Base-by-base conservation (phyloP, 108 stramenopile species). In the Pseudonitzschia multiseries region DNA sequence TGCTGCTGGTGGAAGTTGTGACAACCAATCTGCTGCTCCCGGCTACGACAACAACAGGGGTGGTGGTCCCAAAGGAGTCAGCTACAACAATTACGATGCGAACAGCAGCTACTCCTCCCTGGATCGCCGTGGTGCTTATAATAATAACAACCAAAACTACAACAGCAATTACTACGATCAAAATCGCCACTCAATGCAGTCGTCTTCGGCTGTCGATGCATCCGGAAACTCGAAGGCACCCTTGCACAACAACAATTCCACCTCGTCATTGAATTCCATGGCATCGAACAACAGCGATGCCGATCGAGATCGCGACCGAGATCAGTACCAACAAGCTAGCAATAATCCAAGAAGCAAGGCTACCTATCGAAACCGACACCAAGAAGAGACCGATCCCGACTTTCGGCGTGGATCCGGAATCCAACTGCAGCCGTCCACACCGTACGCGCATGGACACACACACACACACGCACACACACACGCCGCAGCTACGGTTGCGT, bases 351-450 rank as follows among this genome's bases (percentile, higher is more conserved):
- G 40, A 14, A 80, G 60, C 57, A 95, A 95, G 77, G 93, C 87
- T 12, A 89, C 90, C 32, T 95, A 86, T 68, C 79, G 93, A 43
- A 92, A 95, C 79, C 83, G 89, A 27, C 80, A 83, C 43, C 83
- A 90, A 74, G 93, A 95, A 82, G 86, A 76, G 70, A 82, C 81
- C 56, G 93, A 95, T 83, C 93, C 93, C 13, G 93, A 95, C 59
- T 95, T 95, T 81, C 91, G 73, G 76, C 86, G 93, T 0, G 71
- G 76, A 36, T 33, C 43, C 64, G 60, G 26, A 27, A 21, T 44
- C 24, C 65, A 28, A 60, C 61, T 51, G 28, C 54, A 54, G 54
- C 31, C 22, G 26, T 6, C 69, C 52, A 50, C 28, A 12, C 51
- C 51, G n/a, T 52, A 43, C 54, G 33, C n/a, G 14, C 54, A 22